Base-by-base conservation (phyloP, 2,329 filamentous ascomycete genomes). In the Ascochyta lentis region DNA sequence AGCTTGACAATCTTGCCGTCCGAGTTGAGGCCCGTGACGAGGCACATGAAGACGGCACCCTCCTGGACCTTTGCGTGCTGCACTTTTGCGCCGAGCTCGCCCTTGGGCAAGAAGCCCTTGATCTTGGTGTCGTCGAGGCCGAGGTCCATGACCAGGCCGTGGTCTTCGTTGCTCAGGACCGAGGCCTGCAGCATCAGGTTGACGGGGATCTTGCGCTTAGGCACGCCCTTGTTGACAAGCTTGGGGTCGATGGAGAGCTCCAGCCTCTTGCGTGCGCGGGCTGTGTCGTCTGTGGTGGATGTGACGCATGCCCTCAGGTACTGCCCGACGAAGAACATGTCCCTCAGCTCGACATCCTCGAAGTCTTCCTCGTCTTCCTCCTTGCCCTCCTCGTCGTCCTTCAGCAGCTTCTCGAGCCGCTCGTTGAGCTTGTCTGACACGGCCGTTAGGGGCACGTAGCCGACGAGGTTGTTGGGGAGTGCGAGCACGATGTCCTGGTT, bases 141-240 rank as follows among this genome's bases (percentile, higher is more conserved):
- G 34, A 98, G 78, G 65, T 97, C 92, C 92, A 99, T 96, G 52
- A 98, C 86, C 54, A 95, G 84, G 59, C 95, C 95, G 70, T 96
- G 93, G 67, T 99, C 96, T 76, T 99, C 94, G n/a, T 96, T 89
- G 75, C 94, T 99, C 46, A 84, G 78, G 24, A 99, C 88, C 0
- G 92, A 89, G 2, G 92, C 94, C 83, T 98, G 96, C 19, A 98
- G 80, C 41, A 90, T 92, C 61, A 82, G 83, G 69, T 96, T 89
- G 37, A 84, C 77, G 9, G 95, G 86, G 9, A 97, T 77, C 66
- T 92, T 91, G 37, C 89, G 86, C 63, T 86, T 84, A 3, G 84
- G 81, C 22, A 99, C 80, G 1, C 90, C 89, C 2, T 84, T 83
- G 73, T 99, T 99, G 50, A 91, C 83, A 59, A 91, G 84, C 56